Percentiles rank a stretch among this genome's conserved stretches.
Conservation (phyloP, 768 basidiomycete species). For the Leucogyrophana mollusca region DNA sequence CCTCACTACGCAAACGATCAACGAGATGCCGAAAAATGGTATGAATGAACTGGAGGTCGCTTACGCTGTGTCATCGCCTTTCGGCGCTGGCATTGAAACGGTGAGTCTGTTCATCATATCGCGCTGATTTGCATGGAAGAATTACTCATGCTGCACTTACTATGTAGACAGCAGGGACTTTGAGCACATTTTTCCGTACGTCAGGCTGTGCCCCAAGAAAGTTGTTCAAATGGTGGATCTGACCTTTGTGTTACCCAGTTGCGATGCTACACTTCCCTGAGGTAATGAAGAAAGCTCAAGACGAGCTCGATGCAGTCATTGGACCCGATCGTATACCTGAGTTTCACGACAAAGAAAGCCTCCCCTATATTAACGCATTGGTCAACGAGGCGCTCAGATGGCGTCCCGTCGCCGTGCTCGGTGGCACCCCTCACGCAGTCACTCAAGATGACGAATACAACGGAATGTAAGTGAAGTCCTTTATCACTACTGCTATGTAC, state of each 20-base stretch:
- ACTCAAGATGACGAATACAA: constrained; percentile 15
- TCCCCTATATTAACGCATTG: constrained; percentile 27
- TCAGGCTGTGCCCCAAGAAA: background rate
- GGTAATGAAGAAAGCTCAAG: constrained; percentile 23
- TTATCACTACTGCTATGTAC: no score
- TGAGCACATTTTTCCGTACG: constrained; percentile 32
- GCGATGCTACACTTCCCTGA: constrained; percentile 28
- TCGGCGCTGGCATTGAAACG: constrained; percentile 47
- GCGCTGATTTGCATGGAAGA: background rate
- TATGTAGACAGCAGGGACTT: constrained; percentile 30
- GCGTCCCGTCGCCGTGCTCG: constrained; percentile 7
- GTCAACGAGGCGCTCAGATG: constrained; percentile 23
- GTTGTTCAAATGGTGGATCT: background rate
- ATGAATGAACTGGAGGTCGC: constrained; percentile 44
- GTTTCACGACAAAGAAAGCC: constrained; percentile 18
- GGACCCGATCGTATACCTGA: constrained; percentile 20
- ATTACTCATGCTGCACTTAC: background rate
- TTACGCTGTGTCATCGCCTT: constrained; percentile 43
- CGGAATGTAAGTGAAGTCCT: constrained; percentile 6
- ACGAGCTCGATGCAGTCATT: constrained; percentile 25
- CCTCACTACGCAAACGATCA: constrained; percentile 37
- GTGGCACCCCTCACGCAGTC: constrained; percentile 11
- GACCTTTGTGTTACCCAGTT: no score
- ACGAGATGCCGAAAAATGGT: constrained; percentile 34
- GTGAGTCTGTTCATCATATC: constrained; percentile 18